Evolutionary conservation across 495 filamentous ascomycete species (phyloP).

Genomic region (Penicillium cinerascens): DNA sequence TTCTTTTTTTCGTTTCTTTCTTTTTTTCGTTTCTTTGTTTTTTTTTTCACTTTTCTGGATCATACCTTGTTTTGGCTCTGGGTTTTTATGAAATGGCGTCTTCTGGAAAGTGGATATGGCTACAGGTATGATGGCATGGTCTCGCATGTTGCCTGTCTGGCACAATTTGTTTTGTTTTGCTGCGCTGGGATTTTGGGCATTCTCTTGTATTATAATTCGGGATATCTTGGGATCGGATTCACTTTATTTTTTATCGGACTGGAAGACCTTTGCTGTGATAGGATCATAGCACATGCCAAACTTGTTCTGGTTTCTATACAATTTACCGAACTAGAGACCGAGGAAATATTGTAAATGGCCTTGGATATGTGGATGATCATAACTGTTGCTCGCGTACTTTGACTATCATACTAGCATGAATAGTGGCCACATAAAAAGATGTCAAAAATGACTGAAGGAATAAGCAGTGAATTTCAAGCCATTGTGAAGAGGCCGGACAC

Average conservation of each 20-base stretch:
- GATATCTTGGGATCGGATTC: background rate
- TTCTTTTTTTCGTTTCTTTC: constrained; percentile 18
- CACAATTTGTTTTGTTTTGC: background rate
- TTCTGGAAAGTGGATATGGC: background rate
- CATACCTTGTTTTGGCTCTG: constrained; percentile 5
- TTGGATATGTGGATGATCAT: too few species aligned
- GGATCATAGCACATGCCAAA: background rate
- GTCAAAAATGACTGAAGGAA: too few species aligned
- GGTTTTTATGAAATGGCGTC: constrained; percentile 3
- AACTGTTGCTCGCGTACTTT: too few species aligned
- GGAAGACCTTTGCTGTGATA: background rate
- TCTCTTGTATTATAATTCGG: constrained; percentile 15
- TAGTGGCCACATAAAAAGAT: too few species aligned
- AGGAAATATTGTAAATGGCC: too few species aligned
- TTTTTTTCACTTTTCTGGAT: constrained; percentile 10
- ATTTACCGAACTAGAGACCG: too few species aligned
- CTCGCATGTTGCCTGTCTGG: background rate
- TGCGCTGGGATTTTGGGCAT: constrained; percentile 9
- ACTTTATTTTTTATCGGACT: background rate
- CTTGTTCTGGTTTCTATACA: background rate
- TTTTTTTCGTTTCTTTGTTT: constrained; percentile 11
- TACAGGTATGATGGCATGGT: background rate
- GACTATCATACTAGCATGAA: too few species aligned
- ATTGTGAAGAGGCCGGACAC: background rate
- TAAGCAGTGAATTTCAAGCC: background rate